Base-by-base conservation (phyloP, 2,329 filamentous ascomycete genomes). In the Immersiporthe knoxdaviesiana region DNA sequence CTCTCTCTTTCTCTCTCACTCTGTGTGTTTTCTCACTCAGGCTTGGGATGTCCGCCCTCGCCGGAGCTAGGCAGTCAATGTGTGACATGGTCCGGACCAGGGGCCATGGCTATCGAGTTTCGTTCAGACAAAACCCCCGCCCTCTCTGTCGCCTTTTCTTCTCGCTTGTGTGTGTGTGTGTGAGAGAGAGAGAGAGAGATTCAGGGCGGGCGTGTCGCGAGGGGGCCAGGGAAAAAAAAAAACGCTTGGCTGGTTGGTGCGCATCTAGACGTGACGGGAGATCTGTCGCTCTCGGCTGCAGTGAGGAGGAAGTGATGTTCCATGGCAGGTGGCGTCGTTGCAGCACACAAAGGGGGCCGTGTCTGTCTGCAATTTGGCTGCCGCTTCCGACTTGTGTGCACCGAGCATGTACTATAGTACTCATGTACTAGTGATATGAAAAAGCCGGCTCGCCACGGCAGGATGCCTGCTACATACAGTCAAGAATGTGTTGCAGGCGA, bases 11-110 rank as follows among this genome's bases (percentile, higher is more conserved):
- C n/a, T n/a, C n/a, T n/a, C n/a, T n/a, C n/a, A n/a, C n/a, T n/a
- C n/a, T n/a, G n/a, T n/a, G n/a, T n/a, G n/a, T n/a, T n/a, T n/a
- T n/a, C n/a, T 60, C 69, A 66, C 50, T 52, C 56, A 67, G 67
- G 60, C 64, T 63, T 64, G 59, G 66, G 63, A 56, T 52, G 63
- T 65, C 67, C 67, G 63, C 63, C 58, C 41, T 66, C 67, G 60
- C 64, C 50, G 50, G 47, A 50, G 50, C 44, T 65, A 63, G 39
- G 60, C 65, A 41, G 58, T 37, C 58, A 65, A 67, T 39, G 60
- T 69, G 67, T 71, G 67, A 67, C 67, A 65, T 52, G 18, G 35
- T 35, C 35, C 21, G 44, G 52, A 61, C 61, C 64, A 64, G 61
- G 69, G 69, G 64, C 2, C 67, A 52, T 54, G 67, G 41, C 37